Evolutionary conservation across 2,329 filamentous ascomycete genomes (phyloP).

Genomic region (Cercospora zeae-maydis): DNA sequence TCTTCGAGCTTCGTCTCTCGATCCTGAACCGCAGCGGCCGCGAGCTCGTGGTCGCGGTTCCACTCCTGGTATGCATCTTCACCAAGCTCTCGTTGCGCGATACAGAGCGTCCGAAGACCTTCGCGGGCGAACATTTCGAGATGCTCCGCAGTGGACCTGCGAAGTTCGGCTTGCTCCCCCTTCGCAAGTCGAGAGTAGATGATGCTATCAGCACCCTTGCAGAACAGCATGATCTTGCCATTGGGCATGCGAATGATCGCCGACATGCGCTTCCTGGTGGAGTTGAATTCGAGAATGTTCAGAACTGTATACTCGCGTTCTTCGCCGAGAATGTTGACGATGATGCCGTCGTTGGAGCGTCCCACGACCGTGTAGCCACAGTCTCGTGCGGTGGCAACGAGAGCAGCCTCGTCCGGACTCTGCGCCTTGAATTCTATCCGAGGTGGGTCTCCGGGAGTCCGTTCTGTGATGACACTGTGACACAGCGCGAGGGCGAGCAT

Average conservation of each 20-base stretch:
- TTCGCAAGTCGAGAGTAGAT: conserved; percentile 88
- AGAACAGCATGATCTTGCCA: conserved; percentile 83
- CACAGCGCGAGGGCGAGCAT: conserved; percentile 96
- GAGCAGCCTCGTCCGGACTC: conserved; percentile 90
- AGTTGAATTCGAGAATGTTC: conserved; percentile 97
- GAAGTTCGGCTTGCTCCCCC: conserved; percentile 80
- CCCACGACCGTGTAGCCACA: conserved; percentile 92
- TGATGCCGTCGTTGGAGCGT: conserved; percentile 72
- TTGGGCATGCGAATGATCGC: conserved; percentile 94
- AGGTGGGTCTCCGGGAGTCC: conserved; percentile 81
- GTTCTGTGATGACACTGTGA: conserved; percentile 92
- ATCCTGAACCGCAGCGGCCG: conserved; percentile 75
- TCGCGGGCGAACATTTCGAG: conserved; percentile 96
- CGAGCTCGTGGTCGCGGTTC: conserved; percentile 82
- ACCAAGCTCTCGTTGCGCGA: conserved; percentile 74
- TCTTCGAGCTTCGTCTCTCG: conserved; percentile 91
- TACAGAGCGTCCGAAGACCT: conserved; percentile 89
- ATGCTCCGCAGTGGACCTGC: conserved; percentile 82
- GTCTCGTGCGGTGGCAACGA: conserved; percentile 91
- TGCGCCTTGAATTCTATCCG: conserved; percentile 95
- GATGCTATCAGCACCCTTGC: conserved; percentile 95
- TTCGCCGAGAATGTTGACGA: conserved; percentile 80
- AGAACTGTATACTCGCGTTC: conserved; percentile 82
- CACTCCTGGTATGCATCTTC: conserved; percentile 82
- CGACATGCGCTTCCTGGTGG: conserved; percentile 94